Conservation (phyloP, 768 basidiomycete genomes). For the Suillus weaverae region DNA sequence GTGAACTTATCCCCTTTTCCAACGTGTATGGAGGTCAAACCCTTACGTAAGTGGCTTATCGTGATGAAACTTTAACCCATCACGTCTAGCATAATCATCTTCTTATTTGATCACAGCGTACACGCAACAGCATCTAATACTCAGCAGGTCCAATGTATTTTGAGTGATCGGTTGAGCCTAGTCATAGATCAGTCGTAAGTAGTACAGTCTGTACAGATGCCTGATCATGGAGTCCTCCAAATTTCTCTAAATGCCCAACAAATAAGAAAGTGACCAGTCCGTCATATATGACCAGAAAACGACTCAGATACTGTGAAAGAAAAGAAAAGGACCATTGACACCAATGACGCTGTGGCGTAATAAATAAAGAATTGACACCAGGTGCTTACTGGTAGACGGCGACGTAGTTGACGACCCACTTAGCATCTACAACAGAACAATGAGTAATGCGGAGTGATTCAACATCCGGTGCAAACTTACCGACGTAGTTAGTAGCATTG, state of each 20-base stretch:
- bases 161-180: neutral
- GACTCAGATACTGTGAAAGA: neutral
- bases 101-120: no score
- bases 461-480: slow-evolving; percentile 30
- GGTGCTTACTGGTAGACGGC: slow-evolving; percentile 45
- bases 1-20: slow-evolving; percentile 32
- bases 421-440: slow-evolving; percentile 39
- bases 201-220: neutral
- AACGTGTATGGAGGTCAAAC: slow-evolving; percentile 2
- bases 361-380: neutral
- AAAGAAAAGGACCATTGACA: neutral
- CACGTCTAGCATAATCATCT: no score
- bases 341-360: neutral
- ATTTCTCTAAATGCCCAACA: neutral
- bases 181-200: neutral
- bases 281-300: neutral
- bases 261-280: neutral
- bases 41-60: neutral
- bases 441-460: slow-evolving; percentile 19
- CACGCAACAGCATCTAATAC: neutral
- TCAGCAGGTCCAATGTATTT: neutral
- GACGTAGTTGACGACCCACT: slow-evolving; percentile 59
- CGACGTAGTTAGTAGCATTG: slow-evolving; percentile 54
- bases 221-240: neutral
- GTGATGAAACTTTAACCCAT: no score